A percentile compares a stretch with the other conserved stretches of the same genome.
phyloP scores from a whole-genome alignment of 1,139 yeast genomes.

The Yamadazyma siamensis region DNA sequence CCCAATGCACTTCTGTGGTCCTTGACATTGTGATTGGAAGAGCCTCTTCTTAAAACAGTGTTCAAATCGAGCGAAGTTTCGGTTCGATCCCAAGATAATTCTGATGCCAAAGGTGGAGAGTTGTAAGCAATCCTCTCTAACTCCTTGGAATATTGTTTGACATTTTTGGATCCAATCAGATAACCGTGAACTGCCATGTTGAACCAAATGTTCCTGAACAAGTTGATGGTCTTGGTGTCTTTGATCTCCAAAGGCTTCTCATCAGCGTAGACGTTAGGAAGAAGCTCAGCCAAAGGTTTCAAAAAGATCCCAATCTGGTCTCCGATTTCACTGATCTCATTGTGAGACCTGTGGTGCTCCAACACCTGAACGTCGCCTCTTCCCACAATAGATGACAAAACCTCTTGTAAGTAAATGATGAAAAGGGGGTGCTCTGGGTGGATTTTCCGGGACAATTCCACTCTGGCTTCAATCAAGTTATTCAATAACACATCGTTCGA shows the following conservation, averaged over 20 bases:
- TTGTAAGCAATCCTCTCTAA: constrained; percentile 76
- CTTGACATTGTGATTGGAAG: constrained; percentile 77
- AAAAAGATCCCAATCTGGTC: constrained; percentile 66
- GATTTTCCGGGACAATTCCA: constrained; percentile 49
- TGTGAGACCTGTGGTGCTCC: constrained; percentile 80
- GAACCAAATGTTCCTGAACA: constrained; percentile 91
- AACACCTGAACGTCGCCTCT: constrained; percentile 80
- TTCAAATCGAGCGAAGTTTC: constrained; percentile 92
- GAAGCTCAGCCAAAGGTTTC: constrained; percentile 69
- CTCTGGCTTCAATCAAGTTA: constrained; percentile 47
- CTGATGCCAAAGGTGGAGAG: constrained; percentile 92
- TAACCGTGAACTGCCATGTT: constrained; percentile 92
- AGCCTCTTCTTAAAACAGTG: constrained; percentile 85
- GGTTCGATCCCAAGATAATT: constrained; percentile 76
- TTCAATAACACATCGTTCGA: constrained; percentile 30
- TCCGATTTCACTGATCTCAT: constrained; percentile 75
- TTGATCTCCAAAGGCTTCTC: constrained; percentile 34
- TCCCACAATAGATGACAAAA: constrained; percentile 63
- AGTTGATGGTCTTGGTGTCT: constrained; percentile 46
- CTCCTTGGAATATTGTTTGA: constrained; percentile 42
- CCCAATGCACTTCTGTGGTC: constrained; percentile 65
- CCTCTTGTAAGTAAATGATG: constrained; percentile 58
- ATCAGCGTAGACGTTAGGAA: constrained; percentile 54
- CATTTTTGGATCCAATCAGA: constrained; percentile 55
- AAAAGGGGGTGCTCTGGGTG: constrained; percentile 44